Evolutionary conservation across 106 monocot species (phyloP), one percentile per base, ranked within the genome.

Genomic region (Phalaenopsis aphrodite): DNA sequence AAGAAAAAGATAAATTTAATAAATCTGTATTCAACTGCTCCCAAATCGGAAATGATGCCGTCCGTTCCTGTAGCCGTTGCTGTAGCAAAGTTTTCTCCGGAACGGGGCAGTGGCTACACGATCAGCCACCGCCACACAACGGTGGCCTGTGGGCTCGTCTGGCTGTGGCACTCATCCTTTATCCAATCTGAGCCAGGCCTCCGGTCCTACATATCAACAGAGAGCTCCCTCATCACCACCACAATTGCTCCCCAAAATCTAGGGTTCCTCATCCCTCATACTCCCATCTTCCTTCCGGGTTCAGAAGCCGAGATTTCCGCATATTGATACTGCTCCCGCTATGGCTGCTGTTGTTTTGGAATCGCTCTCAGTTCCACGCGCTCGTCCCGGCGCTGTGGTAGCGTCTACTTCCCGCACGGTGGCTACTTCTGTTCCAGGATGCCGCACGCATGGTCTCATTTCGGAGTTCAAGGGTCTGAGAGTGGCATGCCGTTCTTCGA

Each of bases 311-410:
- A 24, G 64, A 65, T 65, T 65, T 65, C 24, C 24, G 64, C 64
- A 65, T n/a, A 30, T 65, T 21, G 1, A 6, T 69, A 4, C 69
- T 36, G 1, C 46, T n/a, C 16, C 41, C 9, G 14, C 72, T n/a
- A 83, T 83, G 85, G 83, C 85, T 7, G 47, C 87, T 8, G 43
- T 81, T 45, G 21, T 81, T 71, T 52, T 85, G 24, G 76, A 75
- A 23, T 76, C 89, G 7, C 16, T 85, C 71, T 43, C 81, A 8
- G 82, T 67, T 39, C 79, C 80, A 6, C 55, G 66, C 76, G 48
- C 69, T 43, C 46, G 30, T 16, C 49, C 72, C 8, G 61, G 38
- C 36, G 8, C n/a, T 45, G 18, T 24, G 42, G 37, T 19, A 17
- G 9, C 73, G 12, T 41, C 76, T 24, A 14, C 66, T 36, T 77